Percentiles rank a stretch among this genome's conserved stretches.
Evolutionary conservation across 352 stramenopile genomes (phyloP).

Genomic region (Phytophthora nicotianae): DNA sequence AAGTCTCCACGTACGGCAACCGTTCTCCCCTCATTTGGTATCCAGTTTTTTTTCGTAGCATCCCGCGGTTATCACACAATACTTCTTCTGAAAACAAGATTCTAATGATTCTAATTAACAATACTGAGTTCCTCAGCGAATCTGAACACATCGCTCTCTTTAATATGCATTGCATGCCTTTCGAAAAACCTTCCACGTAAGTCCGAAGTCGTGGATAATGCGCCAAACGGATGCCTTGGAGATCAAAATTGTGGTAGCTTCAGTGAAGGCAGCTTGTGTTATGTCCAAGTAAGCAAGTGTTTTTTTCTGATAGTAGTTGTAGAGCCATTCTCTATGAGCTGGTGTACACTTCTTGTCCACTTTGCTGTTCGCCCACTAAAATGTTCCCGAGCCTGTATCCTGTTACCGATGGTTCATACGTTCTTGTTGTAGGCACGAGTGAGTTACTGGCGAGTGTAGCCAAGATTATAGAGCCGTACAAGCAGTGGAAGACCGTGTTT

Average conservation of each 20-base stretch:
- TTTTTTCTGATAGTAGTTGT: slow-evolving; percentile 1
- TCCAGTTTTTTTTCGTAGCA: not conserved
- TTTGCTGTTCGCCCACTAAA: not conserved
- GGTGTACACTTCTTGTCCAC: not conserved
- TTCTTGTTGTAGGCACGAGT: not conserved
- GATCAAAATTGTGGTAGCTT: not conserved
- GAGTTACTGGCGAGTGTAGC: not conserved
- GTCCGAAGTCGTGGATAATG: not conserved
- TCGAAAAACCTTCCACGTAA: not conserved
- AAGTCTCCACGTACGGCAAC: not conserved
- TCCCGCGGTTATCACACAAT: not conserved
- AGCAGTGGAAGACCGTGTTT: not conserved
- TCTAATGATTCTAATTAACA: slow-evolving; percentile 24
- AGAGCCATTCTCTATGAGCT: not conserved
- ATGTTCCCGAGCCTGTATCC: not conserved
- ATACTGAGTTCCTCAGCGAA: slow-evolving; percentile 17
- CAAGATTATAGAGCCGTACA: not conserved
- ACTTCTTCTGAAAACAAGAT: slow-evolving; percentile 5
- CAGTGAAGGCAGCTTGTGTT: slow-evolving; percentile 1
- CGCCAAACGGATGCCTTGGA: slow-evolving; percentile 9
- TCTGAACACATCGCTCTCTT: not conserved
- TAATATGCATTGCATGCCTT: not conserved
- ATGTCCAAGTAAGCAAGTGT: slow-evolving; percentile 4
- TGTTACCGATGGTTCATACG: not conserved
- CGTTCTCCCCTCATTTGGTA: not conserved